phyloP scores from a whole-genome alignment of 495 filamentous ascomycete species.

The Penicillium malachiteum region DNA sequence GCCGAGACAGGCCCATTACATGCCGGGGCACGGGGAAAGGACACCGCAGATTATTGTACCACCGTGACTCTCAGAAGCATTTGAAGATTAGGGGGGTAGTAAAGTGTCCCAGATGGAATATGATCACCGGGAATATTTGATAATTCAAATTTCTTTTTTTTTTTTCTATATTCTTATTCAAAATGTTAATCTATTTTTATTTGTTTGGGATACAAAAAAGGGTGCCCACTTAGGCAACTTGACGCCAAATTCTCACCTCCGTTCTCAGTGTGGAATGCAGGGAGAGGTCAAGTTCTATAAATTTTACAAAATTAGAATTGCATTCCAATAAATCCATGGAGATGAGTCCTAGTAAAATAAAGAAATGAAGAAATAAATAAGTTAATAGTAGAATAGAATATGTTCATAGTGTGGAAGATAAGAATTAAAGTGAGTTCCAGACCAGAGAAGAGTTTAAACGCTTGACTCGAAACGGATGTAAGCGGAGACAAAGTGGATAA shows the following conservation, averaged over 20 bases:
- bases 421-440: slow-evolving; percentile 12
- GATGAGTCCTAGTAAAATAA: neutral
- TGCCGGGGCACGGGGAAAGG: slow-evolving; percentile 2
- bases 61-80: neutral
- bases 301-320: slow-evolving; percentile 7
- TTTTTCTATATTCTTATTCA: too few relatives aligned
- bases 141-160: too few relatives aligned
- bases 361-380: too few relatives aligned
- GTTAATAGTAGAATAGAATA: neutral
- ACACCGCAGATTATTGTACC: slow-evolving; percentile 10
- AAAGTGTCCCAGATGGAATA: too few relatives aligned
- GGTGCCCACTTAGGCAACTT: neutral
- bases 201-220: neutral
- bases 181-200: too few relatives aligned
- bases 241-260: slow-evolving; percentile 1
- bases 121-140: too few relatives aligned
- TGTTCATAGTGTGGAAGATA: neutral
- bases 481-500: slow-evolving; percentile 11
- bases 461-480: slow-evolving; percentile 17
- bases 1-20: slow-evolving; percentile 10
- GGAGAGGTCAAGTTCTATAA: neutral
- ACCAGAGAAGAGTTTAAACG: slow-evolving; percentile 7
- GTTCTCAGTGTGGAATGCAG: slow-evolving; percentile 14
- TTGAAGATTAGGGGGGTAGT: too few relatives aligned
- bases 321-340: too few relatives aligned